A percentile compares a stretch with the other conserved stretches of the same genome.
Conservation (phyloP, 2,329 filamentous ascomycete species). For the Plectosphaerella sp. region DNA sequence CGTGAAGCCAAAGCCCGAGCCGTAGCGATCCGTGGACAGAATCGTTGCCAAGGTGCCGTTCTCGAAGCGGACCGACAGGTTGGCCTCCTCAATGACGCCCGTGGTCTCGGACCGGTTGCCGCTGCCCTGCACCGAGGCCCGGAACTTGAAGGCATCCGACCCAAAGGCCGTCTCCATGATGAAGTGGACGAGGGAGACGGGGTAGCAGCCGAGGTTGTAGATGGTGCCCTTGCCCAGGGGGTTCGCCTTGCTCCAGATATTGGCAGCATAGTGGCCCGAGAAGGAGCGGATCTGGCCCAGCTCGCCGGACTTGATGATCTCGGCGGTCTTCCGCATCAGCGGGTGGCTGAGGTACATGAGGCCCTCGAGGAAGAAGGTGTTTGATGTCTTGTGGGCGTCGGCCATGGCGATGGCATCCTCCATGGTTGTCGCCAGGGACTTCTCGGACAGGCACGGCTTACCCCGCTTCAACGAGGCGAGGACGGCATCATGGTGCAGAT, state of each 20-base stretch:
- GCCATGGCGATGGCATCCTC: conserved; percentile 17
- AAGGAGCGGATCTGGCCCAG: conserved; percentile 16
- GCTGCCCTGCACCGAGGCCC: conserved; percentile 12
- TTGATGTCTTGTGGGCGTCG: conserved; percentile 12
- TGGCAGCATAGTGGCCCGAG: conserved; percentile 19
- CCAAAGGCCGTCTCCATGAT: conserved; percentile 18
- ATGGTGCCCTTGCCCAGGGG: conserved; percentile 21
- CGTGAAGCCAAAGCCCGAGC: conserved; percentile 18
- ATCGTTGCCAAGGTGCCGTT: conserved; percentile 17
- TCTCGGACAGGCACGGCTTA: conserved; percentile 20
- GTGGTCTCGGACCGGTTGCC: conserved; percentile 17
- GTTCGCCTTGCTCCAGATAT: conserved; percentile 21
- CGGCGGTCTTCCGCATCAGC: conserved; percentile 15
- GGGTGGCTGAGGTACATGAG: conserved; percentile 22
- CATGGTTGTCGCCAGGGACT: conserved; percentile 20
- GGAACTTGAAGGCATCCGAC: conserved; percentile 10
- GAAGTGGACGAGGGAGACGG: conserved; percentile 19
- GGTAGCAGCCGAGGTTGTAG: conserved; percentile 22
- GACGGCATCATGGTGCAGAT: conserved; percentile 18
- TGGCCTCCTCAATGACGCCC: conserved; percentile 15
- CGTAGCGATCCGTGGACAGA: conserved; percentile 20
- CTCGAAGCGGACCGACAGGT: conserved; percentile 16
- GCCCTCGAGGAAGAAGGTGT: conserved; percentile 21
- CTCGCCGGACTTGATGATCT: conserved; percentile 14
- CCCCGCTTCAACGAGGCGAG: conserved; percentile 16